Conservation (phyloP, 2,329 filamentous ascomycete species). For the Aspergillus uvarum region DNA sequence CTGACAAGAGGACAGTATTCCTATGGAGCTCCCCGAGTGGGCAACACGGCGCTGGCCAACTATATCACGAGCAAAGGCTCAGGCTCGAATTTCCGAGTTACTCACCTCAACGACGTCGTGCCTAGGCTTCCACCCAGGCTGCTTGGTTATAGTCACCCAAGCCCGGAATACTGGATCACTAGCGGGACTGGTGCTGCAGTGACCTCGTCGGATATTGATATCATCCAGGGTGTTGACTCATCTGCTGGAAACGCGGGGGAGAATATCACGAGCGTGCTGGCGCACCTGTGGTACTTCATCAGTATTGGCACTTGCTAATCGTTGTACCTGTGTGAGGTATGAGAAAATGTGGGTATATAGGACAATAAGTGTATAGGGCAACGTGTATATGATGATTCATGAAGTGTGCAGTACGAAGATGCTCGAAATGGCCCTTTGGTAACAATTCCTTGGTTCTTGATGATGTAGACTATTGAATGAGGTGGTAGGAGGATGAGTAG, state of each 20-base stretch:
- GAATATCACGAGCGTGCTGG: conserved; percentile 20
- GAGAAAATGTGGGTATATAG: no score
- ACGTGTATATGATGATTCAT: no score
- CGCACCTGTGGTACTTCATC: conserved; percentile 38
- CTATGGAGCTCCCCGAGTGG: conserved; percentile 46
- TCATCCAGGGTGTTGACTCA: conserved; percentile 34
- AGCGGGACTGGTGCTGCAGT: conserved; percentile 29
- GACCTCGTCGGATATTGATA: conserved; percentile 32
- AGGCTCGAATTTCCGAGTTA: conserved; percentile 36
- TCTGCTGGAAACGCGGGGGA: conserved; percentile 37
- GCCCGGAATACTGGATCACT: conserved; percentile 45
- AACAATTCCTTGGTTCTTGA: no score
- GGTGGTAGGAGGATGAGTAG: no score
- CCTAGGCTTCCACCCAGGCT: conserved; percentile 38
- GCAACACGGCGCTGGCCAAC: conserved; percentile 38
- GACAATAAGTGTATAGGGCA: no score
- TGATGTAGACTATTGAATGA: no score
- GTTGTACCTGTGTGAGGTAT: neutral
- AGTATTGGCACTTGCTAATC: conserved; percentile 26
- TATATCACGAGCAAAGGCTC: conserved; percentile 39
- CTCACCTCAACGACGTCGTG: conserved; percentile 41
- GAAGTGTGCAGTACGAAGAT: no score
- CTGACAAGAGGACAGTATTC: conserved; percentile 35
- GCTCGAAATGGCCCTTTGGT: no score
- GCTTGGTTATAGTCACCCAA: conserved; percentile 37